phyloP scores from a whole-genome alignment of 305 asterid species.

The Fraxinus floribunda region DNA sequence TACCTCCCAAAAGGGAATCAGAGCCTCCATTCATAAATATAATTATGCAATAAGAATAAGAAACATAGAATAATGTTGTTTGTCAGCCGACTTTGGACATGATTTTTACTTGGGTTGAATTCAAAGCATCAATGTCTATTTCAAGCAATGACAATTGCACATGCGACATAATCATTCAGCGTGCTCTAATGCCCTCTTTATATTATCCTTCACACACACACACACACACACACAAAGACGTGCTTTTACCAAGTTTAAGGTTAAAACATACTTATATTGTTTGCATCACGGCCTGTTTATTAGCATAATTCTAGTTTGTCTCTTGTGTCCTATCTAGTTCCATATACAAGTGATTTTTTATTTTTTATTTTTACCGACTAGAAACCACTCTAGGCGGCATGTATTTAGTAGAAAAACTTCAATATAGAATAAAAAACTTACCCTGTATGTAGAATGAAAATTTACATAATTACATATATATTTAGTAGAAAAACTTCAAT shows the following conservation, averaged over 20 bases:
- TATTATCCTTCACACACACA: neutral
- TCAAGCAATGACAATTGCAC: conserved; percentile 34
- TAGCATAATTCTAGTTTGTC: neutral
- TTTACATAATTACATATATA: too few species aligned
- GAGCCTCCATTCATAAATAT: neutral
- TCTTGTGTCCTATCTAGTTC: neutral
- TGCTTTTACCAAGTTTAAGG: too few species aligned
- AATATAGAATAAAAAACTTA: neutral
- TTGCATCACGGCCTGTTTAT: neutral
- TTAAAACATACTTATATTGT: too few species aligned
- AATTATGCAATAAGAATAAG: conserved; percentile 35
- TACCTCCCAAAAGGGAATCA: conserved; percentile 5
- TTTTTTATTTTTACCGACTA: neutral
- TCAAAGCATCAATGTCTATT: conserved; percentile 28
- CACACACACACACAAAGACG: too few species aligned
- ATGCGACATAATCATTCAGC: conserved; percentile 44
- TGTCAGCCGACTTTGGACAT: neutral
- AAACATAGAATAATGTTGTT: conserved; percentile 20
- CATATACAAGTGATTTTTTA: too few species aligned
- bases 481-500: too few species aligned
- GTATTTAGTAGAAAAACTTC: neutral
- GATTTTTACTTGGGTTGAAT: conserved; percentile 30
- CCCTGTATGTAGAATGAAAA: neutral
- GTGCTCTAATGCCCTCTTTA: conserved; percentile 27
- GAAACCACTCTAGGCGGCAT: neutral